Evolutionary conservation across 2,329 filamentous ascomycete species (phyloP).

Genomic region (Chalara sp.): DNA sequence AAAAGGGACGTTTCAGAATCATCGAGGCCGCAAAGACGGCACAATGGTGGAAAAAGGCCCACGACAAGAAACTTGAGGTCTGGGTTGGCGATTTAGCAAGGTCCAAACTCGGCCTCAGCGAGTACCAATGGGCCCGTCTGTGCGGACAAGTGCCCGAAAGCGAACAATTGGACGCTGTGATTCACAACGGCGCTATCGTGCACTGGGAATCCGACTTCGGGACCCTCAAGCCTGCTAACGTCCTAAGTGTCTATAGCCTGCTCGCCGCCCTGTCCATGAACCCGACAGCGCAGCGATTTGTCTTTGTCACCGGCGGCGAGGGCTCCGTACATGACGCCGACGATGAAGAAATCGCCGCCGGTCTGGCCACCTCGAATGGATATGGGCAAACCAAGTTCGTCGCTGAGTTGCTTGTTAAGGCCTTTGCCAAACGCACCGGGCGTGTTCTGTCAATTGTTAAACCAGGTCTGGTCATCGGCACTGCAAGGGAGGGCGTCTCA

Average conservation of each 20-base stretch:
- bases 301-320: conserved; percentile 24
- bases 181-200: conserved; percentile 74
- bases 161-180: conserved; percentile 57
- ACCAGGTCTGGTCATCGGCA: conserved; percentile 20
- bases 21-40: conserved; percentile 9
- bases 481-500: conserved; percentile 15
- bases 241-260: conserved; percentile 43
- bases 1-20: conserved; percentile 9
- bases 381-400: conserved; percentile 88
- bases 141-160: conserved; percentile 29
- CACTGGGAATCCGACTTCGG: conserved; percentile 76
- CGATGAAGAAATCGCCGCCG: conserved; percentile 24
- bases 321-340: neutral
- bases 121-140: conserved; percentile 57
- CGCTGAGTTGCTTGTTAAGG: conserved; percentile 49
- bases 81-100: conserved; percentile 63
- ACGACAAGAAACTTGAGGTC: conserved; percentile 11
- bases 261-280: conserved; percentile 10
- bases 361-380: conserved; percentile 66
- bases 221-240: conserved; percentile 64
- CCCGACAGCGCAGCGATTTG: conserved; percentile 10
- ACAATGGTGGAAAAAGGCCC: conserved; percentile 18
- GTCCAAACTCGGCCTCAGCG: conserved; percentile 61
- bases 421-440: neutral
- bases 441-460: conserved; percentile 13